Base-by-base conservation (phyloP, 2,329 filamentous ascomycete genomes). In the Immersiporthe knoxdaviesiana region DNA sequence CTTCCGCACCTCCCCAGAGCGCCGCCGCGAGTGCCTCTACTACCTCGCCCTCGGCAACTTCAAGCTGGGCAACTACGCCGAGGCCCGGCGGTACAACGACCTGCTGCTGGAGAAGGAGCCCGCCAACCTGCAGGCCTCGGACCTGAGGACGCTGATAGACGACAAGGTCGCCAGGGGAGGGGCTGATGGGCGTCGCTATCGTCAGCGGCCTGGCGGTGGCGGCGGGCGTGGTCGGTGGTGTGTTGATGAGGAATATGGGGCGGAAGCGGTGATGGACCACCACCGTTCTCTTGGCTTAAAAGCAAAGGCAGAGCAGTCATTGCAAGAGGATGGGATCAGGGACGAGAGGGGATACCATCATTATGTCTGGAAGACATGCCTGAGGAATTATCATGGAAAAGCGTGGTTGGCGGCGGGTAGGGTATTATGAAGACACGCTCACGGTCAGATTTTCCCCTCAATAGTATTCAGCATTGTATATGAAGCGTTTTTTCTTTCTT, bases 21-120 rank as follows among this genome's bases (percentile, higher is more conserved):
- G 96, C 75, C 91, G 96, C 77, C 91, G 96, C 77, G 96, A 99
- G 86, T 99, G 96, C 78, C 92, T 99, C 71, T 99, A 97, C 85
- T 99, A 99, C 82, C 90, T 99, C 66, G 96, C 93, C 35, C 88
- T 99, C 41, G 96, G 96, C 72, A 97, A 98, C 85, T 98, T 95
- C 88, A 98, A 98, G 84, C 89, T 99, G 61, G 95, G 94, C 72
- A 98, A 97, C 85, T 99, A 97, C 80, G 94, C 91, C 71, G 96
- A 99, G 79, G 95, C 95, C 70, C 87, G 95, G 76, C 88, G 93
- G 77, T 98, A 98, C 83, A 99, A 99, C 80, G 95, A 98, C 77
- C 85, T 95, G 63, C 84, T 99, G 71, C 82, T 98, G 66, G 93
- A 97, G 72, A 91, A 95, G 79, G 96, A 99, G 82, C 93, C 94